These are phyloP conservation scores for Kodamaea suecica DNA, from an alignment of 1,139 yeast species.

Conservation along the genomic window DNA sequence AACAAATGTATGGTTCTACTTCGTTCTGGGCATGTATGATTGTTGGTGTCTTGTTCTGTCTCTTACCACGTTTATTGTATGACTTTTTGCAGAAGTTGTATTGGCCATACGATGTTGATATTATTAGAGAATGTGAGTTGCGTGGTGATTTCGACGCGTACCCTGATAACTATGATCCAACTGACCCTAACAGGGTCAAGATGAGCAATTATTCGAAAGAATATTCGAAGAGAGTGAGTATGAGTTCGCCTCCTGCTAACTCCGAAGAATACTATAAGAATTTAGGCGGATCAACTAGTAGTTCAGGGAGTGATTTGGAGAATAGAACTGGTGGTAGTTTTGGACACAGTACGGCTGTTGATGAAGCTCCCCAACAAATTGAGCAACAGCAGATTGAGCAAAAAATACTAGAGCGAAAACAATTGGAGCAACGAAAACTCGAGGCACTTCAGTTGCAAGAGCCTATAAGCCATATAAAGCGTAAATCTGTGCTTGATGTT, in stretches of 20 bases:
- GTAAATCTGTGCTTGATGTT: conserved; percentile 26
- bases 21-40: conserved; percentile 81
- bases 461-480: too few relatives aligned
- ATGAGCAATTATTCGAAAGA: conserved; percentile 29
- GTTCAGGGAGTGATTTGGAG: conserved; percentile 17
- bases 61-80: conserved; percentile 72
- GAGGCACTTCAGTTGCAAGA: too few relatives aligned
- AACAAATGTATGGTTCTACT: conserved; percentile 67
- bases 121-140: conserved; percentile 71
- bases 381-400: background rate
- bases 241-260: conserved; percentile 4
- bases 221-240: conserved; percentile 20
- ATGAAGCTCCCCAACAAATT: conserved; percentile 5
- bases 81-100: conserved; percentile 62
- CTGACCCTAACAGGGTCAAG: conserved; percentile 49
- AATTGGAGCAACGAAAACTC: too few relatives aligned
- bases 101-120: conserved; percentile 78
- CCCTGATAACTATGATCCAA: conserved; percentile 61
- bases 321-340: conserved; percentile 9
- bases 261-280: conserved; percentile 4
- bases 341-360: conserved; percentile 9
- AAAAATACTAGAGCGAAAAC: too few relatives aligned
- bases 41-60: conserved; percentile 66
- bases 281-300: conserved; percentile 7
- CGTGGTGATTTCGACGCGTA: conserved; percentile 59